phyloP scores from a whole-genome alignment of 2,329 filamentous ascomycete genomes.

The Fusarium udum region DNA sequence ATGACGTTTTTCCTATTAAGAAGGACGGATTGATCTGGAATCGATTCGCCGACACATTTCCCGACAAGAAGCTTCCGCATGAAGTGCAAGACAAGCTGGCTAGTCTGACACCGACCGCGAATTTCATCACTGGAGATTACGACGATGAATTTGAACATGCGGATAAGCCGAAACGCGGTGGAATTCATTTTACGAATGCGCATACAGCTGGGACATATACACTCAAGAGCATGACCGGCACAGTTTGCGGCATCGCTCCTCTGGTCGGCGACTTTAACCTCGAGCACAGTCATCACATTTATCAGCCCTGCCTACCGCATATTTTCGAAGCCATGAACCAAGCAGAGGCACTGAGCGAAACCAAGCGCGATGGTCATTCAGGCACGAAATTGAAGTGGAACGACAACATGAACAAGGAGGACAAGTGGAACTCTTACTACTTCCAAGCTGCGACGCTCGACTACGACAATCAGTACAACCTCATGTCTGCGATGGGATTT shows the following conservation, averaged over 20 bases:
- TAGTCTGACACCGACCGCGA: conserved; percentile 46
- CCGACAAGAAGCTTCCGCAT: conserved; percentile 47
- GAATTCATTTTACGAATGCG: conserved; percentile 53
- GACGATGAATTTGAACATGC: conserved; percentile 47
- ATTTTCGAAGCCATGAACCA: conserved; percentile 49
- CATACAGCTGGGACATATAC: conserved; percentile 56
- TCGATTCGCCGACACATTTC: conserved; percentile 46
- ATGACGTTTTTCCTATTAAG: conserved; percentile 57
- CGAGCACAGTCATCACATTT: conserved; percentile 53
- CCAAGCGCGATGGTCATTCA: background rate
- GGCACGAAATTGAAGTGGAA: background rate
- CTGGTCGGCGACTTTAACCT: conserved; percentile 55
- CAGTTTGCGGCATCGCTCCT: conserved; percentile 54
- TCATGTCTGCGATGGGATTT: conserved; percentile 48
- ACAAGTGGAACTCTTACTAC: conserved; percentile 47
- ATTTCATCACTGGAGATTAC: conserved; percentile 49
- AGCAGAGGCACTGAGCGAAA: conserved; percentile 7
- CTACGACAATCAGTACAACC: conserved; percentile 48
- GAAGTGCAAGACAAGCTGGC: conserved; percentile 44
- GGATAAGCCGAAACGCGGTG: conserved; percentile 45
- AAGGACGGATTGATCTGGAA: conserved; percentile 52
- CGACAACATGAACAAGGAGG: conserved; percentile 11
- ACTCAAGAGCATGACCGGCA: conserved; percentile 54
- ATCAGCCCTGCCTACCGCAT: conserved; percentile 57
- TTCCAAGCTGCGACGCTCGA: conserved; percentile 48